A percentile compares a stretch with the other conserved stretches of the same genome.
These are phyloP conservation scores for Fistulifera solaris DNA, from an alignment of 108 stramenopile genomes.

Conservation along the genomic window DNA sequence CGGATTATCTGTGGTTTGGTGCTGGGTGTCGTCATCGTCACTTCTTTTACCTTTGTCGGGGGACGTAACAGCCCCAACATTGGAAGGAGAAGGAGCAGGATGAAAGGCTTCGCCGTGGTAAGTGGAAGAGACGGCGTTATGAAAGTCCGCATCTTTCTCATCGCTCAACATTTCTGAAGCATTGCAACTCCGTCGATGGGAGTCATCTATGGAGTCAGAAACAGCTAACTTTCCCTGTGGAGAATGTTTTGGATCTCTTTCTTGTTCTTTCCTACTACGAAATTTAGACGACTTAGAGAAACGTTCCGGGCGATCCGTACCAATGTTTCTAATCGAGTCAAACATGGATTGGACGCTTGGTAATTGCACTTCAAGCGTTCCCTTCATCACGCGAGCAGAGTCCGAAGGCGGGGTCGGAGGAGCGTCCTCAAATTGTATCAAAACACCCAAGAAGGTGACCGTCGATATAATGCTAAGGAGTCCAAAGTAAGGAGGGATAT, in stretches of 20 bases:
- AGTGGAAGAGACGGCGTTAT: not conserved
- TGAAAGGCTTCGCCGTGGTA: not conserved
- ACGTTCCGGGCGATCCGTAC: not conserved
- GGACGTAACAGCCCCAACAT: too few species aligned
- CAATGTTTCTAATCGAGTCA: constrained; percentile 14
- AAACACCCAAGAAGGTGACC: constrained; percentile 58
- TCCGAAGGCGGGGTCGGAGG: constrained; percentile 80
- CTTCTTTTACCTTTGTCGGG: too few species aligned
- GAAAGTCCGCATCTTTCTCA: too few species aligned
- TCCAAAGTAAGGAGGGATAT: constrained; percentile 75
- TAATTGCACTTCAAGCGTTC: constrained; percentile 52
- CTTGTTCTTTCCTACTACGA: too few species aligned
- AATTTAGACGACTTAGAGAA: too few species aligned
- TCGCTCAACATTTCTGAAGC: too few species aligned
- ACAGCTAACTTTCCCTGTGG: too few species aligned
- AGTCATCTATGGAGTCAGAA: too few species aligned
- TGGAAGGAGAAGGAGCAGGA: constrained; percentile 6
- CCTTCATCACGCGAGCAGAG: constrained; percentile 45
- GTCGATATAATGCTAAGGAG: constrained; percentile 62
- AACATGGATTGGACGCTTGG: constrained; percentile 31
- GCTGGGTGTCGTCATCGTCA: too few species aligned
- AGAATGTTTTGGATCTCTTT: too few species aligned
- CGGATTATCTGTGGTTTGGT: too few species aligned
- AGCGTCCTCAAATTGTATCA: constrained; percentile 84
- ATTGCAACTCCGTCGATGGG: too few species aligned